Base-by-base conservation (phyloP, 345 rosid genomes). In the Sapria himalayana region DNA sequence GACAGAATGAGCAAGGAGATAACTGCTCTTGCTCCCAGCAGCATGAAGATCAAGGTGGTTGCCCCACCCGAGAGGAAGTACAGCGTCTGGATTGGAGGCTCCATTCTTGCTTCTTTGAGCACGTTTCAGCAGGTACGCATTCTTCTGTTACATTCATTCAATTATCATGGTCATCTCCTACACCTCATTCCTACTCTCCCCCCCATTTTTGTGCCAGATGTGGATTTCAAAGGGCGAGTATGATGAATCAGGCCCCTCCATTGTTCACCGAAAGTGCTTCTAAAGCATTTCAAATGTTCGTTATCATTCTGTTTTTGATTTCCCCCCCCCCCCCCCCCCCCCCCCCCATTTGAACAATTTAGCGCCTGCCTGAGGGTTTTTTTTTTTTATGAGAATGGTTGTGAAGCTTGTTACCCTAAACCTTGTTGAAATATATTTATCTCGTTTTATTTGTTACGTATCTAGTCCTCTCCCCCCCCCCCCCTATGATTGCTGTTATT, bases 41-140 rank as follows among this genome's bases (percentile, higher is more conserved):
- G 76, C 70, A 66, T 70, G 76, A 70, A 66, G 62, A 66, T 70
- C n/a, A 66, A 70, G 51, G 76, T 70, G 14, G 72, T 66, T 2
- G 76, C 76, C 11, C 76, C 76, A 11, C 76, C 76, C 0, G 76
- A 70, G 67, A 66, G 76, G 33, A 70, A 70, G 35, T 70, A 70
- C 54, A 66, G 72, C 62, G 81, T 73, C 56, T 73, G 81, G 81
- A 73, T 73, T 14, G 81, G 81, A 53, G 81, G 81, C 31, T 70
- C 76, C 3, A 74, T 74, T 67, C 74, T 74, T 39, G 84, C 84
- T 35, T 74, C 84, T 17, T 73, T 71, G 48, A 71, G 77, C 58
- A 71, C 77, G 55, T 71, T 71, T 63, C 77, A 71, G 60, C 77
- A 71, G 77, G 77, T 71, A 14, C 21, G 1, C 16, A 5, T 33